Evolutionary conservation across 176 grass and related monocot genomes (phyloP), one percentile per base, ranked within the genome.

Genomic region (Hordeum marinum): DNA sequence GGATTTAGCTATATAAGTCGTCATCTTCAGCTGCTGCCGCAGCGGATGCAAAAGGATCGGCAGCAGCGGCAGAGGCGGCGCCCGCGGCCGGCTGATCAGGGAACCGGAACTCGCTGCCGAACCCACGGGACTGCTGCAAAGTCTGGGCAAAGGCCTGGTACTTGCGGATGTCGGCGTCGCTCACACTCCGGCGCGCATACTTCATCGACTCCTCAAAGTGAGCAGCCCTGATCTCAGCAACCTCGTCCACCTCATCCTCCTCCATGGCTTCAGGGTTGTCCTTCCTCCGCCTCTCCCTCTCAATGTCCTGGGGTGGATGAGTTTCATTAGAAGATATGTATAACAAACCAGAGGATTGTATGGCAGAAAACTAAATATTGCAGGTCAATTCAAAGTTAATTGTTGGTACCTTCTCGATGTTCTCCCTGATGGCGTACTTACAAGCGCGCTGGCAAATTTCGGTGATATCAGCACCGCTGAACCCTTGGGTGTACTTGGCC

Each of bases 131-230:
- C 73, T 97, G 94, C 73, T 97, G 94, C 66, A 97, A 77, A n/a
- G 94, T 94, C 81, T 94, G 94, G 7, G 94, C 94, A 12, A 97
- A 97, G 34, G 90, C 88, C 78, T 94, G 92, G 64, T 97, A 97
- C 72, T 97, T 97, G 23, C 90, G 72, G 32, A 97, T 97, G 82
- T 97, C 94, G 0, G 92, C 90, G 17, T 97, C 94, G 11, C 92
- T 94, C 14, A 97, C 94, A 71, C 94, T 97, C 50, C 94, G 69
- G 4, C 94, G 90, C 0, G 94, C 94, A 42, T 87, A 97, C 86
- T 94, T 97, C 94, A 97, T 97, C 1, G 94, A 92, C 54, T 97
- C 94, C 73, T 97, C 94, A 0, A 97, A 97, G 77, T 94, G 94
- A 3, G 62, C 90, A 26, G 75, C 90, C 71, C 78, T 94, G 81